Percentiles rank a stretch among this genome's conserved stretches.
Conservation (phyloP, 192 early-diverging fungal genomes). For the Haplosporangium gracile region DNA sequence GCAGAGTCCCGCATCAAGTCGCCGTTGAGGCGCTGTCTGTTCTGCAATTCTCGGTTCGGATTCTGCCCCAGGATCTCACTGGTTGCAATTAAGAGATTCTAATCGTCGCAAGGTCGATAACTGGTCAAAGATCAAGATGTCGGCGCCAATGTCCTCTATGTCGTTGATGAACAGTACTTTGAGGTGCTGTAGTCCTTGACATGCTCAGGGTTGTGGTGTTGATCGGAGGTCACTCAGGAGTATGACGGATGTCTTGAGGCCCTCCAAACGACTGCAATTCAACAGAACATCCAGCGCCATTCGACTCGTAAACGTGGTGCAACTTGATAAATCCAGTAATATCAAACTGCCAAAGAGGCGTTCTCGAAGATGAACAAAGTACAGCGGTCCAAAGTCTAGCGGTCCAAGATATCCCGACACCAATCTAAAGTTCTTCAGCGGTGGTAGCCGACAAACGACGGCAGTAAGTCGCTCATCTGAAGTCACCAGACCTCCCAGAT, state of each 20-base stretch:
- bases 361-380: background rate
- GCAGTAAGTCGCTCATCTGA: background rate
- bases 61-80: no score
- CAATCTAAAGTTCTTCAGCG: background rate
- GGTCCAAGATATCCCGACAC: background rate
- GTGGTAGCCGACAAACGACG: background rate
- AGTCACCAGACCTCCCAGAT: background rate
- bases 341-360: background rate
- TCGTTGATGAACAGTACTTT: background rate
- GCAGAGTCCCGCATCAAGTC: no score
- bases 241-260: background rate
- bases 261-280: background rate
- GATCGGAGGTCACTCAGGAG: background rate
- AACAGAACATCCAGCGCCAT: background rate
- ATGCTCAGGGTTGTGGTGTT: background rate
- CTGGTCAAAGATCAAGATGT: no score
- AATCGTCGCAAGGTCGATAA: no score
- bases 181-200: background rate
- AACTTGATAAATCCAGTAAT: background rate
- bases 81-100: no score
- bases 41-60: no score
- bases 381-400: background rate
- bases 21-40: no score
- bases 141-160: no score
- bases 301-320: background rate